A percentile compares a stretch with the other conserved stretches of the same genome.
Conservation (phyloP, 2,329 filamentous ascomycete species). For the Endoconidiophora laricicola region DNA sequence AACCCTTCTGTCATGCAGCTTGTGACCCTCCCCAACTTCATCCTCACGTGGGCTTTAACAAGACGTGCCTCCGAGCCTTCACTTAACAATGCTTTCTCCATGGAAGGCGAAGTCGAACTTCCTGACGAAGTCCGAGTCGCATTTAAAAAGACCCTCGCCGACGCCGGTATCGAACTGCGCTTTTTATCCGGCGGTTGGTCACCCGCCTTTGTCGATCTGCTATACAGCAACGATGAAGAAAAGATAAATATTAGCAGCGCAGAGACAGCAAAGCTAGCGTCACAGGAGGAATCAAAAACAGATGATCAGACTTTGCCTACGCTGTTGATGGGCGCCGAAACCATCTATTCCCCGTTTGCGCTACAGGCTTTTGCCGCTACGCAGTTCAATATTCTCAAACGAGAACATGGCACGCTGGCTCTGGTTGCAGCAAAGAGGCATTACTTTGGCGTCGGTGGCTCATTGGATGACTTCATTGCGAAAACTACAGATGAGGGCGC, state of each 20-base stretch:
- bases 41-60: conserved; percentile 49
- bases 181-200: conserved; percentile 67
- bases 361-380: conserved; percentile 52
- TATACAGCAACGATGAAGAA: conserved; percentile 23
- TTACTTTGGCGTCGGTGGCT: conserved; percentile 75
- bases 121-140: conserved; percentile 37
- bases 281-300: neutral
- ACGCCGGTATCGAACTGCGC: conserved; percentile 36
- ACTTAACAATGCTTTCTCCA: conserved; percentile 24
- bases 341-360: conserved; percentile 64
- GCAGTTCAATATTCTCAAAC: conserved; percentile 40
- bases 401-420: conserved; percentile 32
- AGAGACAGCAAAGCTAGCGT: conserved; percentile 5
- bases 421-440: conserved; percentile 62
- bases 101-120: conserved; percentile 47
- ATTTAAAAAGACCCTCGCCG: conserved; percentile 38
- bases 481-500: conserved; percentile 33
- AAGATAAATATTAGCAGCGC: conserved; percentile 12
- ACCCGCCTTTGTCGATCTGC: conserved; percentile 41
- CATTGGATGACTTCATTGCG: conserved; percentile 55
- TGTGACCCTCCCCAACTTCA: conserved; percentile 62
- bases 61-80: conserved; percentile 30
- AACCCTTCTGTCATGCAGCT: conserved; percentile 62
- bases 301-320: conserved; percentile 18
- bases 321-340: conserved; percentile 58